Evolutionary conservation across 2,329 filamentous ascomycete species (phyloP), one percentile per base, ranked within the genome.

Genomic region (Stromatinia cepivora): DNA sequence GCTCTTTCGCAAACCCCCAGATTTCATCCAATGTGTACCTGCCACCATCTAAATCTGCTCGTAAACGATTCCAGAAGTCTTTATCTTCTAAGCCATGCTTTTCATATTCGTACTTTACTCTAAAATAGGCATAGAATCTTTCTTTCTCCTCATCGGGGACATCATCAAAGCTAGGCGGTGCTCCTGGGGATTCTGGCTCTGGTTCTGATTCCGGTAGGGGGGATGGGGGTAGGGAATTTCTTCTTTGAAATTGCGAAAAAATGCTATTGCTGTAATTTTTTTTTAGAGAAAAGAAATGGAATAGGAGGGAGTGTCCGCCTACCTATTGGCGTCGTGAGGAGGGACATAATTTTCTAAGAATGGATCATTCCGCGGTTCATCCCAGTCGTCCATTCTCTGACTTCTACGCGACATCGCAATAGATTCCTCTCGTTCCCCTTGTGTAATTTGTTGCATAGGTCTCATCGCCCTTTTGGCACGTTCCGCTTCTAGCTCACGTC

Each of bases 21-120:
- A 78, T 72, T 6, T 77, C 76, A 25, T 77, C 77, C 48, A 77
- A 69, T 10, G 45, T 63, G 15, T 52, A 63, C 31, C 46, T 36
- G 50, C 71, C 75, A 31, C 72, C 69, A 17, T 46, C n/a, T 34
- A 66, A 34, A n/a, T 58, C 25, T 45, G 8, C 31, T 34, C 58
- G 50, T 20, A 66, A 15, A 31, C 50, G 52, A 31, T 42, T 72
- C 59, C 59, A 63, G n/a, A 52, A 63, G 0, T 63, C 45, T 25
- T 36, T 13, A 63, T 63, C 45, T 4, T 25, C 31, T 6, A 63
- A 39, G 31, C 45, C 45, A 20, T 20, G 28, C 31, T 50, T 22
- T 31, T 63, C 28, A n/a, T 50, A 25, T 20, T 15, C 36, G 4
- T 50, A 50, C 31, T 20, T 63, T 36, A 20, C 45, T 63, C 20